Percentiles rank a stretch among this genome's conserved stretches.
phyloP scores from a whole-genome alignment of 371 early-diverging fungal genomes.

The Syncephalastrum monosporum region DNA sequence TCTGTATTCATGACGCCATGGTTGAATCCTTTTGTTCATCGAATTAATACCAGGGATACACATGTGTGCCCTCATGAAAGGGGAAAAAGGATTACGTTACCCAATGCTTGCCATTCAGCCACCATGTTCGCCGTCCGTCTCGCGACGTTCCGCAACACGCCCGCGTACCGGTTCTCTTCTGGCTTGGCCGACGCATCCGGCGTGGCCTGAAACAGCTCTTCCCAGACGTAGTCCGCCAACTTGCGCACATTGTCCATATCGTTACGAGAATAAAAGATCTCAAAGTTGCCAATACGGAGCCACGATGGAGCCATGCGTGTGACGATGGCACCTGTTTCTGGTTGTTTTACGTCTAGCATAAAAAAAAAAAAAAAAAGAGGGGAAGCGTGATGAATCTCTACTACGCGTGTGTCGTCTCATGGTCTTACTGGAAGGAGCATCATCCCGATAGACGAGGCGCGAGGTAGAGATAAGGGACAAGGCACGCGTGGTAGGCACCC shows the following conservation, averaged over 20 bases:
- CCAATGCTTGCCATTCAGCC: conserved; percentile 85
- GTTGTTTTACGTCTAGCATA: conserved; percentile 22
- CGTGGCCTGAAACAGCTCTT: conserved; percentile 9
- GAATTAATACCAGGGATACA: not conserved
- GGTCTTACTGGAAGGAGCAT: conserved; percentile 26
- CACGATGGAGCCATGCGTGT: conserved; percentile 79
- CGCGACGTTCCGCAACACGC: conserved; percentile 63
- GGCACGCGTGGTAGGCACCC: conserved; percentile 80
- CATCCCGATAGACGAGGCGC: conserved; percentile 69
- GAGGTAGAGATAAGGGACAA: conserved; percentile 66
- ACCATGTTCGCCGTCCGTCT: conserved; percentile 75
- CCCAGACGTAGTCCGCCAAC: conserved; percentile 70
- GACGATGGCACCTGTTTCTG: conserved; percentile 78
- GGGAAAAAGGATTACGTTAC: conserved; percentile 14
- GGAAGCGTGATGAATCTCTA: too few relatives aligned
- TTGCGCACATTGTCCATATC: conserved; percentile 54
- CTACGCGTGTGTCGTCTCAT: not conserved
- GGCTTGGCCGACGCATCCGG: conserved; percentile 1
- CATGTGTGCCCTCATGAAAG: not conserved
- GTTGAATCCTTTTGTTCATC: conserved; percentile 63
- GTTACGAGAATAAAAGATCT: conserved; percentile 71
- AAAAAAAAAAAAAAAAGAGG: too few relatives aligned
- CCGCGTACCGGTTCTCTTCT: conserved; percentile 55
- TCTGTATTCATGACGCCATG: conserved; percentile 93
- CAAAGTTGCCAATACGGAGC: conserved; percentile 90